phyloP scores from a whole-genome alignment of 2,329 filamentous ascomycete species.

The Aspergillus alliaceus region DNA sequence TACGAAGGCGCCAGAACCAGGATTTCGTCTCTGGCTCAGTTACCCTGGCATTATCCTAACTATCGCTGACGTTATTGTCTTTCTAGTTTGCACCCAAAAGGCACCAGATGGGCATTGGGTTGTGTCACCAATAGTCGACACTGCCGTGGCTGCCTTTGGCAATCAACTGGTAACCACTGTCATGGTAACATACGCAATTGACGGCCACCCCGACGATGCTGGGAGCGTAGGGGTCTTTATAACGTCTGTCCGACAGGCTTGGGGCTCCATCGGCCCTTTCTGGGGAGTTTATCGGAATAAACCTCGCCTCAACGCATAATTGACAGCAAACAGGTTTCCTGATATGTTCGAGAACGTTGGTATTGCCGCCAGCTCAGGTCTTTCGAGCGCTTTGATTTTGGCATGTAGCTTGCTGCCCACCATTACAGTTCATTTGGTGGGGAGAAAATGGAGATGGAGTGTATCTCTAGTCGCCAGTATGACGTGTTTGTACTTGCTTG shows the following conservation, averaged over 20 bases:
- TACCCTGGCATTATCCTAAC: constrained; percentile 54
- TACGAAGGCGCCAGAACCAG: constrained; percentile 47
- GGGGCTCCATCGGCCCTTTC: constrained; percentile 40
- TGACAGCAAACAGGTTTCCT: constrained; percentile 30
- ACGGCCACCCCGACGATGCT: constrained; percentile 56
- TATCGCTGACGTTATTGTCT: constrained; percentile 58
- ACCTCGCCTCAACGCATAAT: background rate
- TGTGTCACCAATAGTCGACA: constrained; percentile 59
- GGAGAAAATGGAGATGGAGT: constrained; percentile 18
- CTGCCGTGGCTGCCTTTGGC: constrained; percentile 53
- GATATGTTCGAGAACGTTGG: constrained; percentile 38
- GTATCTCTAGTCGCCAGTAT: no score
- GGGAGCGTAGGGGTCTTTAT: constrained; percentile 61
- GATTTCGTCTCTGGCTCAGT: constrained; percentile 59
- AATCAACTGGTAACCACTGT: constrained; percentile 65
- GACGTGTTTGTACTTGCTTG: no score
- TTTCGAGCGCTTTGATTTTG: constrained; percentile 28
- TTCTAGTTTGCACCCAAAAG: constrained; percentile 54
- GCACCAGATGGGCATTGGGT: constrained; percentile 53
- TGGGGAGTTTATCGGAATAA: constrained; percentile 25
- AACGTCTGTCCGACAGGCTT: constrained; percentile 52
- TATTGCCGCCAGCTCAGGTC: constrained; percentile 31
- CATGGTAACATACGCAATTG: constrained; percentile 60
- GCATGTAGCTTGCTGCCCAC: constrained; percentile 16
- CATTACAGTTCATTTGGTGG: constrained; percentile 12